Evolutionary conservation across 75 land plant species (phyloP).

Genomic region (Cryptomeria japonica): DNA sequence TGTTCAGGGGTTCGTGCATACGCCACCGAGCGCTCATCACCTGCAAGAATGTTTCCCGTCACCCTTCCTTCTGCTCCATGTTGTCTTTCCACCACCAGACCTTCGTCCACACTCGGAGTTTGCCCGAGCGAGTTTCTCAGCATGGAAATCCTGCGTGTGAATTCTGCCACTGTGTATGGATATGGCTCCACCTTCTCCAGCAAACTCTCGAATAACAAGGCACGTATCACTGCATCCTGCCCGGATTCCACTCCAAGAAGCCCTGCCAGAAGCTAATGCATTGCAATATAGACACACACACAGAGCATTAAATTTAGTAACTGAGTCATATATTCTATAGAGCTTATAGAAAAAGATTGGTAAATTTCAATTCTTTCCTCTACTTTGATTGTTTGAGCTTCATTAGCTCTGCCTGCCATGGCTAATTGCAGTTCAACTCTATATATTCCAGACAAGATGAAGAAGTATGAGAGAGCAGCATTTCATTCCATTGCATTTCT

Average conservation of each 20-base stretch:
- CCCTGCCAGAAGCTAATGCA: neutral
- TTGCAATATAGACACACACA: too few relatives aligned
- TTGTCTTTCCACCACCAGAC: conserved; percentile 39
- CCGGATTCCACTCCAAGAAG: conserved; percentile 84
- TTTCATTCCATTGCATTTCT: too few relatives aligned
- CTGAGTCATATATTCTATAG: too few relatives aligned
- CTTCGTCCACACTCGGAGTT: conserved; percentile 38
- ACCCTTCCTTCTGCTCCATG: conserved; percentile 51
- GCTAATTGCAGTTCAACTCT: too few relatives aligned
- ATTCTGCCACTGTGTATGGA: conserved; percentile 49
- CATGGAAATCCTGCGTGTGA: conserved; percentile 52
- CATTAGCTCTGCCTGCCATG: too few relatives aligned
- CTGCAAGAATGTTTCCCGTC: conserved; percentile 52
- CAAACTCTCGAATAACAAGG: conserved; percentile 42
- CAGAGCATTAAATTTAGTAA: too few relatives aligned
- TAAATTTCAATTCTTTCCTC: too few relatives aligned
- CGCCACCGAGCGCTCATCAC: conserved; percentile 43
- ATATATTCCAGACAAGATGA: too few relatives aligned
- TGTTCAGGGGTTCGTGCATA: conserved; percentile 61
- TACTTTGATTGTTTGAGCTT: too few relatives aligned
- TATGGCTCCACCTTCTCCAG: conserved; percentile 18
- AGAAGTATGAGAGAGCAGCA: too few relatives aligned
- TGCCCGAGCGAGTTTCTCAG: conserved; percentile 52
- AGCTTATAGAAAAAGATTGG: too few relatives aligned
- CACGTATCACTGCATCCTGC: conserved; percentile 78